phyloP scores from a whole-genome alignment of 495 filamentous ascomycete genomes.

The Tuber magnatum region DNA sequence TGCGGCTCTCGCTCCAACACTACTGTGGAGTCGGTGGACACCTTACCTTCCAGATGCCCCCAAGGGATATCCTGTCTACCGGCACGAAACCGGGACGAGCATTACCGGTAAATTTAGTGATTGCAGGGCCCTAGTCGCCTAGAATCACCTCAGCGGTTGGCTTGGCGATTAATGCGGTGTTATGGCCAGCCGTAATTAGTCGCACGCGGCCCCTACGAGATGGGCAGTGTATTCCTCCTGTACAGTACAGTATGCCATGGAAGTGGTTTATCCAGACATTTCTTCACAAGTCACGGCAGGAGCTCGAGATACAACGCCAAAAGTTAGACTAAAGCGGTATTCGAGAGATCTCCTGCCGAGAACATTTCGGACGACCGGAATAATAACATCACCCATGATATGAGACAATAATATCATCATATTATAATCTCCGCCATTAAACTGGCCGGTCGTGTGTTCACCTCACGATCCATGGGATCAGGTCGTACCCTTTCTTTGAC shows the following conservation, averaged over 20 bases:
- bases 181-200: neutral
- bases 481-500: neutral
- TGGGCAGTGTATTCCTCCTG: constrained; percentile 50
- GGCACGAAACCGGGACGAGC: no score
- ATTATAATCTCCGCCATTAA: neutral
- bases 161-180: constrained; percentile 12
- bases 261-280: constrained; percentile 73
- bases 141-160: constrained; percentile 21
- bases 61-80: neutral
- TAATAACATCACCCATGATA: neutral
- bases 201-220: constrained; percentile 10
- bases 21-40: neutral
- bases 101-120: neutral
- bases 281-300: neutral
- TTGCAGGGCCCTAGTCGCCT: constrained; percentile 21
- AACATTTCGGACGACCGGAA: neutral
- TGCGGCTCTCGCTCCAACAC: neutral
- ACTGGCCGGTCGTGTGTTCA: neutral
- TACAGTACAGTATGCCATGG: constrained; percentile 80
- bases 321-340: neutral
- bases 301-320: neutral
- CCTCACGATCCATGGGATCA: neutral
- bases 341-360: neutral
- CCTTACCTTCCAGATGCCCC: neutral
- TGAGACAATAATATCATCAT: neutral